A percentile compares a stretch with the other conserved stretches of the same genome.
These are phyloP conservation scores for Sanghuangporus baumii DNA, from an alignment of 1,284 basidiomycete genomes.

Conservation along the genomic window DNA sequence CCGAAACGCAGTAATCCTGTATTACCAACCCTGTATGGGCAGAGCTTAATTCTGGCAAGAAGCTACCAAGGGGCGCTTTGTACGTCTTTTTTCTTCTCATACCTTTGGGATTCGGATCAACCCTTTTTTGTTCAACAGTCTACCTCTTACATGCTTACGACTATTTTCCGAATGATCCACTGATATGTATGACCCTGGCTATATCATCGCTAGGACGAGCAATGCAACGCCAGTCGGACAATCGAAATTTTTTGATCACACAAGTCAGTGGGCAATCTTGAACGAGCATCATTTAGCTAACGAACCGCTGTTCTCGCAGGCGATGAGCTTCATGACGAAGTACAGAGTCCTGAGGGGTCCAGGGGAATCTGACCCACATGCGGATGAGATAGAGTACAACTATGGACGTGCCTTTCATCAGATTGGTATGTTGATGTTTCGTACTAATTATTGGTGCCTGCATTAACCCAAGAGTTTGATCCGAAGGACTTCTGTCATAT, in stretches of 20 bases:
- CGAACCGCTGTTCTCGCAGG: constrained; percentile 38
- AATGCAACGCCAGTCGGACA: constrained; percentile 92
- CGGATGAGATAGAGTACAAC: constrained; percentile 85
- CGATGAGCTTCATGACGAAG: constrained; percentile 73
- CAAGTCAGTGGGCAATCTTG: constrained; percentile 41
- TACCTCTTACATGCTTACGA: constrained; percentile 89
- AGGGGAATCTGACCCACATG: constrained; percentile 33
- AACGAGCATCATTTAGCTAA: constrained; percentile 7
- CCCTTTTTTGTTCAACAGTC: constrained; percentile 39
- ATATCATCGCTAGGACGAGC: constrained; percentile 85
- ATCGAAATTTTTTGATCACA: constrained; percentile 80
- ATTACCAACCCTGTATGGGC: constrained; percentile 79
- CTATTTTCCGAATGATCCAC: constrained; percentile 75
- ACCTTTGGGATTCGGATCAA: constrained; percentile 3
- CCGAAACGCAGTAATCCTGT: constrained; percentile 76
- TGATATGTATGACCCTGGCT: constrained; percentile 78
- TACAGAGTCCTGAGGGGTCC: constrained; percentile 58
- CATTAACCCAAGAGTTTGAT: not conserved
- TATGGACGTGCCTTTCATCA: constrained; percentile 89
- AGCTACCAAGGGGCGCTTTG: constrained; percentile 90
- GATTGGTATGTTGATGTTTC: constrained; percentile 47
- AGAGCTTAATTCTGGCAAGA: constrained; percentile 77
- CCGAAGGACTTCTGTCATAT: constrained; percentile 68
- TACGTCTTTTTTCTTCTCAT: constrained; percentile 37
- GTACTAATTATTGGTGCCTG: not conserved